Percentiles rank a stretch among this genome's conserved stretches.
These are phyloP conservation scores for Sicyos baderoa DNA, from an alignment of 306 rosid species.

Conservation along the genomic window DNA sequence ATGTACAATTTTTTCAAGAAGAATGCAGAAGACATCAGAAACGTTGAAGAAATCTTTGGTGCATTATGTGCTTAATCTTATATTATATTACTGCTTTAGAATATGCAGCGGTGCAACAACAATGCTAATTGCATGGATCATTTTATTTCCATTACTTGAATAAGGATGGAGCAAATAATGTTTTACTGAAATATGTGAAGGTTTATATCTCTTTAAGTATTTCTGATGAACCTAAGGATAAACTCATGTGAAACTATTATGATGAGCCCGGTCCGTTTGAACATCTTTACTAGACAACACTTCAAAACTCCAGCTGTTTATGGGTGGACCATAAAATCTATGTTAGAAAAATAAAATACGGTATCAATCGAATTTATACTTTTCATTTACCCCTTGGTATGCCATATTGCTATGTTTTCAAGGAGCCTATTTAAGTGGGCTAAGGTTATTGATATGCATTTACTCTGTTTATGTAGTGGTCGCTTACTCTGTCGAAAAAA, in stretches of 20 bases:
- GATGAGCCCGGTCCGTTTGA: neutral
- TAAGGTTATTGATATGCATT: slow-evolving; percentile 12
- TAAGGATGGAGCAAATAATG: neutral
- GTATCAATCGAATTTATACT: neutral
- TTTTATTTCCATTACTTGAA: neutral
- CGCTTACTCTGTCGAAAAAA: slow-evolving; percentile 4
- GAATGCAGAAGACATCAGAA: neutral
- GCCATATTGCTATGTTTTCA: neutral
- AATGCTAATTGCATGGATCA: neutral
- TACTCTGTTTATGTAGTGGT: neutral
- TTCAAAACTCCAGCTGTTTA: neutral
- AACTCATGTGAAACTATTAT: neutral
- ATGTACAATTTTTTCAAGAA: neutral
- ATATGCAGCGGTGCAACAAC: neutral
- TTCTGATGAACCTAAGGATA: slow-evolving; percentile 3
- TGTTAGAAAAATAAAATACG: neutral
- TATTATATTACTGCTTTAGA: neutral
- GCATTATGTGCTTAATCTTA: slow-evolving; percentile 2
- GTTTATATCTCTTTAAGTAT: neutral
- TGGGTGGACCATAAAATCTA: neutral
- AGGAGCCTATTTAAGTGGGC: neutral
- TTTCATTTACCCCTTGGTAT: no score
- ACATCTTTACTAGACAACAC: neutral
- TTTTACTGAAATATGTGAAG: neutral
- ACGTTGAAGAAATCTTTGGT: neutral